phyloP scores from a whole-genome alignment of 75 land plant genomes.

The Picea glauca region DNA sequence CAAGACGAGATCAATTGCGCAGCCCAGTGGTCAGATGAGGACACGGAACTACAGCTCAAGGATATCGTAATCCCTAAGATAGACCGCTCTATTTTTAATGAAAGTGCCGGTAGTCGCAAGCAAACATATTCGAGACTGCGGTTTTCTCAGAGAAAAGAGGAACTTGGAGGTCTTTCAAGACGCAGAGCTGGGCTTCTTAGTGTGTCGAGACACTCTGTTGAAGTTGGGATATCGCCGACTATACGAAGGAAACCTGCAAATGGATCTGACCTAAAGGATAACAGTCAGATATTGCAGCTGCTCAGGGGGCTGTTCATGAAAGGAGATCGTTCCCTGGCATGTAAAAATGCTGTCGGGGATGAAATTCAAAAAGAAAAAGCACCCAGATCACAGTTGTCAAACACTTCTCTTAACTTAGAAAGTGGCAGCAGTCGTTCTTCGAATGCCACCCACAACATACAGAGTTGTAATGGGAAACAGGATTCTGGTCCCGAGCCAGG shows the following conservation, averaged over 20 bases:
- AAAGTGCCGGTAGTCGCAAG: slow-evolving; percentile 70
- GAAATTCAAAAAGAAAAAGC: neutral
- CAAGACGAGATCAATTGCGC: slow-evolving; percentile 28
- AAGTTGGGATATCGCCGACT: neutral
- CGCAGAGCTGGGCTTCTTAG: slow-evolving; percentile 2
- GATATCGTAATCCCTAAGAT: slow-evolving; percentile 54
- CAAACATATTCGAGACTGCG: slow-evolving; percentile 78
- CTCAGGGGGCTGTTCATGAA: slow-evolving; percentile 23
- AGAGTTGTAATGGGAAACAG: neutral
- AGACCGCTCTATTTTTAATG: slow-evolving; percentile 77
- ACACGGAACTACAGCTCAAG: slow-evolving; percentile 7
- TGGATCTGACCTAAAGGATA: slow-evolving; percentile 20
- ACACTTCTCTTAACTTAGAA: slow-evolving; percentile 3
- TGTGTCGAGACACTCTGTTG: slow-evolving; percentile 9
- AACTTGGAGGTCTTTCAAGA: slow-evolving; percentile 10
- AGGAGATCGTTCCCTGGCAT: slow-evolving; percentile 2
- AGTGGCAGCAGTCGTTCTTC: slow-evolving; percentile 3
- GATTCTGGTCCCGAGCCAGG: slow-evolving; percentile 2
- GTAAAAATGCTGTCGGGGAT: neutral
- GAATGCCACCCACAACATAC: neutral
- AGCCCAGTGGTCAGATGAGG: slow-evolving; percentile 14
- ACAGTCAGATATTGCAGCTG: slow-evolving; percentile 21
- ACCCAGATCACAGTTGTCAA: neutral
- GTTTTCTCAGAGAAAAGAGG: slow-evolving; percentile 30
- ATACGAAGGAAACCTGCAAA: neutral